Evolutionary conservation across 116 monocot species (phyloP).

Genomic region (Papilionanthe hybrid): DNA sequence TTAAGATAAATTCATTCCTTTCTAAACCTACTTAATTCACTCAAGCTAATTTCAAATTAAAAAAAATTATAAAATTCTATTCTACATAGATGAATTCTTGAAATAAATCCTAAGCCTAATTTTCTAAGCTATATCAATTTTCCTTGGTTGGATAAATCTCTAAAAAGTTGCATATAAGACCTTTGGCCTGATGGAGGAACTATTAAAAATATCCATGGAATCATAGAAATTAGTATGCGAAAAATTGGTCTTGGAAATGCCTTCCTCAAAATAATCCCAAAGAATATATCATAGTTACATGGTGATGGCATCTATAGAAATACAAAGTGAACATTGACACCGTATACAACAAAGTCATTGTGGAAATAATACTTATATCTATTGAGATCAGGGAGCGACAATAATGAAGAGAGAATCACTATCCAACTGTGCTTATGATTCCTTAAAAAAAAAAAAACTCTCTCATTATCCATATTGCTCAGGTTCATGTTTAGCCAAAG

Average conservation of each 20-base stretch:
- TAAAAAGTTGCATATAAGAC: neutral
- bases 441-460: too few species aligned
- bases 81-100: too few species aligned
- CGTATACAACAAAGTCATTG: neutral
- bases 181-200: neutral
- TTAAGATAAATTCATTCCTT: neutral
- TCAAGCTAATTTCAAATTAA: neutral
- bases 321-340: neutral
- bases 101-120: neutral
- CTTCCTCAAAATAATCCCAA: neutral
- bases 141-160: neutral
- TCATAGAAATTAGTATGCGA: neutral
- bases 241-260: neutral
- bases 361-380: neutral
- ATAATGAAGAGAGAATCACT: too few species aligned
- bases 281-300: neutral
- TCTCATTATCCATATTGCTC: too few species aligned
- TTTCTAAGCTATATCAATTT: neutral
- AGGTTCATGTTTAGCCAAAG: too few species aligned
- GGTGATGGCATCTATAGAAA: neutral
- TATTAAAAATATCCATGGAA: neutral
- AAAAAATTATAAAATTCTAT: too few species aligned
- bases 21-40: neutral
- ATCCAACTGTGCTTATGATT: too few species aligned
- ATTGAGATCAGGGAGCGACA: too few species aligned